phyloP scores from a whole-genome alignment of 2,329 filamentous ascomycete genomes.

The Dactylellina sp. region DNA sequence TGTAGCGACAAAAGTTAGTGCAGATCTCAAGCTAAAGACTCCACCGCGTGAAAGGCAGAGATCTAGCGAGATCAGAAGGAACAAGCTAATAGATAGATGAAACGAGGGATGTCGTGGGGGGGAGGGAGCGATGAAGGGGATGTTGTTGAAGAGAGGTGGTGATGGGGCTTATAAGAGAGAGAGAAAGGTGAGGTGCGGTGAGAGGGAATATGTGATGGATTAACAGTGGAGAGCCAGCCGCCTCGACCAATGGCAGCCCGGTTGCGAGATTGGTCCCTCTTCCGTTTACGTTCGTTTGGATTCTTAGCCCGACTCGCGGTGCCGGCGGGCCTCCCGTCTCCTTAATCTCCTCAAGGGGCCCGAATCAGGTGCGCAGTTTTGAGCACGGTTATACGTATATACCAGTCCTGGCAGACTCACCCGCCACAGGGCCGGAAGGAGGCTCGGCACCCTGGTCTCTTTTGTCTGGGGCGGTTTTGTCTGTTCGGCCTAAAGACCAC shows the following conservation, averaged over 20 bases:
- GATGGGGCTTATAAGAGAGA: conserved; percentile 4
- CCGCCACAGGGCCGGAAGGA: conserved; percentile 10
- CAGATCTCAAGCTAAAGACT: conserved; percentile 44
- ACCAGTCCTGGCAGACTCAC: not conserved
- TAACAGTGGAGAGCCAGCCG: conserved; percentile 5
- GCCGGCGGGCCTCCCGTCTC: conserved; percentile 24
- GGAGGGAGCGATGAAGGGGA: conserved; percentile 17
- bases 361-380: conserved; percentile 22
- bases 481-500: conserved; percentile 37
- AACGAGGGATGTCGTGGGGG: not conserved
- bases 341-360: not conserved
- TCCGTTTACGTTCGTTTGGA: too few species aligned
- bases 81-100: conserved; percentile 5
- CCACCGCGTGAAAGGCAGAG: conserved; percentile 34
- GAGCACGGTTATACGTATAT: conserved; percentile 38
- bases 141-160: conserved; percentile 16
- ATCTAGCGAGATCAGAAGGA: conserved; percentile 37
- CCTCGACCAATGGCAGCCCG: conserved; percentile 17
- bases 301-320: not conserved
- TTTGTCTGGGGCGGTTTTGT: not conserved
- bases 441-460: not conserved
- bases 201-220: conserved; percentile 24
- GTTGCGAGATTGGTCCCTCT: conserved; percentile 10
- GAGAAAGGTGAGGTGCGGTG: conserved; percentile 7
- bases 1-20: conserved; percentile 46